Evolutionary conservation across 208 protist species (phyloP), one percentile per base, ranked within the genome.

Genomic region (Angomonas desouzai): DNA sequence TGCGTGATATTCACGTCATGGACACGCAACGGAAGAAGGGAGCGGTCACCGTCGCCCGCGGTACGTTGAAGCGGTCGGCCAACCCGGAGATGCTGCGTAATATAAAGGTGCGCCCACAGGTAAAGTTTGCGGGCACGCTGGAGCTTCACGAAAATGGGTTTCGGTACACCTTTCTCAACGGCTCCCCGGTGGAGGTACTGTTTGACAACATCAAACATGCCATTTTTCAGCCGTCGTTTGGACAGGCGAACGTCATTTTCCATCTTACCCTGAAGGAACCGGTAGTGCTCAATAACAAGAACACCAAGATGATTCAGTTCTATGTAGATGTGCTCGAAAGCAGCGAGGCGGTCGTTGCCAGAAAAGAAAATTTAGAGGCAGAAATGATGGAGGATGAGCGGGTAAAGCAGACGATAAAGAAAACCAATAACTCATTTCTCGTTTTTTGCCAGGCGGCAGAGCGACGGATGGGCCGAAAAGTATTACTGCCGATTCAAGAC

Each of bases 201-300:
- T 99, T 97, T 66, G 87, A 91, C 20, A 99, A 99, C 70, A 92
- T 99, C 47, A 96, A 96, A 68, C 92, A 99, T 74, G 78, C 97
- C 61, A 98, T 99, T 61, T 99, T 99, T 62, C 97, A 99, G 73
- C 93, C 93, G 0, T 81, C 93, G 18, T 81, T 98, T 32, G 90
- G 96, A 33, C 73, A 81, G 29, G 92, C 98, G 28, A 75, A 82
- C 33, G 94, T 98, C 2, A 83, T 99, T 61, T 91, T 99, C 61
- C 97, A 99, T 74, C 85, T 99, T 32, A 97, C 98, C 45, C 80
- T 99, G 18, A 86, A 98, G 51, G 89, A 98, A 76, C 79, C 86
- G 1, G 87, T 99, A n/a, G 96, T 98, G 72, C 81, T 99, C 60
- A 96, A 96, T 56, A 97, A 97, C 48, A 99, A 99, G 79, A 96